phyloP scores from a whole-genome alignment of 805 yeast species.

The Yamadazyma endophytica region DNA sequence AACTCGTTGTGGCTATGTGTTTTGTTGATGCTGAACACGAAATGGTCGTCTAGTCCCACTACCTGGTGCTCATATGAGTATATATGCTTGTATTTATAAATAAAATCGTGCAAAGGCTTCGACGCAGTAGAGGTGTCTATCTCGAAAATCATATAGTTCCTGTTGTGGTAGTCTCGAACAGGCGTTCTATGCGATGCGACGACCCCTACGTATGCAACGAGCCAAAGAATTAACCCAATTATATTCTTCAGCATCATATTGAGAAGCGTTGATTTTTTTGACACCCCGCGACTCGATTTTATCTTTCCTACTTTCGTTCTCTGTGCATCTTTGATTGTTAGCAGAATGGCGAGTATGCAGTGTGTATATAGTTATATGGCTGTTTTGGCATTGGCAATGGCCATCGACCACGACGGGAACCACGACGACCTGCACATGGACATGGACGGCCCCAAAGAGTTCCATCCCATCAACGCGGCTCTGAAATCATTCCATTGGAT shows the following conservation, averaged over 20 bases:
- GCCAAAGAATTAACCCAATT: no score
- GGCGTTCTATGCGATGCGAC: no score
- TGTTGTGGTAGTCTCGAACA: constrained; percentile 29
- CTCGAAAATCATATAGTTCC: constrained; percentile 64
- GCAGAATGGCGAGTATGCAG: no score
- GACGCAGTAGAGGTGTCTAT: constrained; percentile 27
- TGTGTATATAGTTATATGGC: no score
- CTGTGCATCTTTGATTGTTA: no score
- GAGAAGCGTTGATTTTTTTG: no score
- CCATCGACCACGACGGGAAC: no score
- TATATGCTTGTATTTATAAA: constrained; percentile 29
- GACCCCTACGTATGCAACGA: no score
- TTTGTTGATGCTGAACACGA: constrained; percentile 58
- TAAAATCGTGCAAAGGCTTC: constrained; percentile 30
- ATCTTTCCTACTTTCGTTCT: no score
- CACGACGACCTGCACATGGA: constrained; percentile 13
- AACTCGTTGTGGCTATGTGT: constrained; percentile 26
- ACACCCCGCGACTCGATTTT: no score
- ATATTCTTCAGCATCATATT: no score
- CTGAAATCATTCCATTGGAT: constrained; percentile 67
- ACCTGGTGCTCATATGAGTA: constrained; percentile 59
- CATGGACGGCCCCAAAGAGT: constrained; percentile 27
- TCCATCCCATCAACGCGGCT: constrained; percentile 44
- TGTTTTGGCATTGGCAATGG: no score
- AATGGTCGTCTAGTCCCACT: constrained; percentile 57